Conservation (phyloP, 768 basidiomycete species). For the Agaricus subrufescens region DNA sequence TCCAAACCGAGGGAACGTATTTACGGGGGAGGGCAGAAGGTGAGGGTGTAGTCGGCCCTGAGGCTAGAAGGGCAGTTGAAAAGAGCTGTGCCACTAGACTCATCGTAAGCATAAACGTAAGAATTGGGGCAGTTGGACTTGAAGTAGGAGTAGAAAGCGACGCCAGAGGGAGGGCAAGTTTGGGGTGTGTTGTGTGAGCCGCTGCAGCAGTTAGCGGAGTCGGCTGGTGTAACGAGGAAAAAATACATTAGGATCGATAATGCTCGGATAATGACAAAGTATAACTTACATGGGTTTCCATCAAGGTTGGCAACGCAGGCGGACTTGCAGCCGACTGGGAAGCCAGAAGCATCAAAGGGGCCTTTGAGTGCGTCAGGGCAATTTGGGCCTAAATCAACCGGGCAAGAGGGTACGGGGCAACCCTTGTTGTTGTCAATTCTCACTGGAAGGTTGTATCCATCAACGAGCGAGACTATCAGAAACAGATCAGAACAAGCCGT, state of each 20-base stretch:
- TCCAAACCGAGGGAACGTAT: too few species aligned
- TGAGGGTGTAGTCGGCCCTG: slow-evolving; percentile 44
- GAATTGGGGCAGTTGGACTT: slow-evolving; percentile 41
- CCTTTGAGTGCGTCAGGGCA: slow-evolving; percentile 52
- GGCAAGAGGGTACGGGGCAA: slow-evolving; percentile 51
- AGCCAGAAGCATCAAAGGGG: slow-evolving; percentile 46
- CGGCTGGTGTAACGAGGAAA: slow-evolving; percentile 22
- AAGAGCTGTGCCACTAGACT: slow-evolving; percentile 44
- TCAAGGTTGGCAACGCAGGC: slow-evolving; percentile 46
- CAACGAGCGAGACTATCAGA: slow-evolving; percentile 54
- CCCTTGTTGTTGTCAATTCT: slow-evolving; percentile 49
- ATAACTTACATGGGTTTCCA: slow-evolving; percentile 32
- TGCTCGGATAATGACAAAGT: neutral
- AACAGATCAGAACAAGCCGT: neutral
- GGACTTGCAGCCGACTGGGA: slow-evolving; percentile 56
- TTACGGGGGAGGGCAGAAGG: slow-evolving; percentile 34
- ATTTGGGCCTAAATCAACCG: slow-evolving; percentile 56
- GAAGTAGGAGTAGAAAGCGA: slow-evolving; percentile 31
- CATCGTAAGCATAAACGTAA: slow-evolving; percentile 56
- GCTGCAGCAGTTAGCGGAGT: slow-evolving; percentile 64
- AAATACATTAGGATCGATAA: neutral
- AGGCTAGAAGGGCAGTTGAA: slow-evolving; percentile 42
- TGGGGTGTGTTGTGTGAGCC: slow-evolving; percentile 45
- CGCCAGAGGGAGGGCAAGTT: slow-evolving; percentile 33
- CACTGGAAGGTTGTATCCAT: slow-evolving; percentile 62